These are phyloP conservation scores for Penicillium oxalicum DNA, from an alignment of 2,329 filamentous ascomycete species.

Conservation along the genomic window DNA sequence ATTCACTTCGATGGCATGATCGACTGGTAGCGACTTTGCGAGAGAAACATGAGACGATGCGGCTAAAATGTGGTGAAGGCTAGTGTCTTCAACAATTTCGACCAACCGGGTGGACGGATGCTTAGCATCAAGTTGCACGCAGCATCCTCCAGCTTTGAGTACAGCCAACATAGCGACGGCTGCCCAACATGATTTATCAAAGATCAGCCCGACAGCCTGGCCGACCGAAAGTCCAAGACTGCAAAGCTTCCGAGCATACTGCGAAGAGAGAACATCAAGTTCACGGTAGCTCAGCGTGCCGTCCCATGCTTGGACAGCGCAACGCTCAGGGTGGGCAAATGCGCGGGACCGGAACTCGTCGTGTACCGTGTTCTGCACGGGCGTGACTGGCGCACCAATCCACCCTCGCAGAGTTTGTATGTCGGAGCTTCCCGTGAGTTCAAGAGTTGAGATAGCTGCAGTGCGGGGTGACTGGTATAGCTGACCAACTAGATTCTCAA, in stretches of 20 bases:
- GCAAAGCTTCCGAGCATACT: conserved; percentile 23
- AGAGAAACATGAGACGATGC: neutral
- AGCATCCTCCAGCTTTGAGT: conserved; percentile 24
- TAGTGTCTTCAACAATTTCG: conserved; percentile 10
- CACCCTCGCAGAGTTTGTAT: conserved; percentile 2
- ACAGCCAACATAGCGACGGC: conserved; percentile 24
- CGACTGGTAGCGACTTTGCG: conserved; percentile 2
- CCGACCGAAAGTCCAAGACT: conserved; percentile 23
- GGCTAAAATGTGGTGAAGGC: neutral
- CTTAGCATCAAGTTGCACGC: conserved; percentile 24
- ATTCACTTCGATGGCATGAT: neutral
- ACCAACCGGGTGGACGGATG: conserved; percentile 18
- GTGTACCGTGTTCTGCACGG: conserved; percentile 3
- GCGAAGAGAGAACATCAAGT: conserved; percentile 27
- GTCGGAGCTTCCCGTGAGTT: neutral
- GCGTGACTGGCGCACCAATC: conserved; percentile 1
- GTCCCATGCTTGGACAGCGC: conserved; percentile 24
- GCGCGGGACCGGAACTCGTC: conserved; percentile 5
- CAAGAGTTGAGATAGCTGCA: neutral
- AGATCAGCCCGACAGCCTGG: conserved; percentile 24
- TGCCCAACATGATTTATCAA: conserved; percentile 29
- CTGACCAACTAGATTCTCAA: conserved; percentile 29
- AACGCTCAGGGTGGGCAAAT: conserved; percentile 2
- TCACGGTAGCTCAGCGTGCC: conserved; percentile 23
- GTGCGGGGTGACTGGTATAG: conserved; percentile 1